A percentile compares a stretch with the other conserved stretches of the same genome.
phyloP scores from a whole-genome alignment of 2,329 filamentous ascomycete species.

The Leptographium procerum region DNA sequence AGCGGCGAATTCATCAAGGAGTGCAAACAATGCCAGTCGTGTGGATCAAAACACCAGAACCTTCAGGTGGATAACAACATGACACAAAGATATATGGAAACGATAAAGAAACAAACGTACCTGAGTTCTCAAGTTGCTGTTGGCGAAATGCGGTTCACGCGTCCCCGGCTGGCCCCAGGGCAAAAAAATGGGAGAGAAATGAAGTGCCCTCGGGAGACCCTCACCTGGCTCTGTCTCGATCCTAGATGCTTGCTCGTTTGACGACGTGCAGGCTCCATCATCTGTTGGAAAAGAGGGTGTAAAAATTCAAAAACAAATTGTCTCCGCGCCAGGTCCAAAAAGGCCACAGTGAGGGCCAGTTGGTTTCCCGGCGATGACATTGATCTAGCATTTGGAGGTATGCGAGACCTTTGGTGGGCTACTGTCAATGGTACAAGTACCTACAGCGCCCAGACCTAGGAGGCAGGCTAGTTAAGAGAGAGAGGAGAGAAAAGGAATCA shows the following conservation, averaged over 20 bases:
- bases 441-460: background rate
- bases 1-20: background rate
- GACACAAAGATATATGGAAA: background rate
- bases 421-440: background rate
- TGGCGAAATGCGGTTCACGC: too few relatives aligned
- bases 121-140: background rate
- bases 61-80: background rate
- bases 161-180: too few relatives aligned
- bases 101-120: background rate
- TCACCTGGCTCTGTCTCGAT: background rate
- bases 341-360: background rate
- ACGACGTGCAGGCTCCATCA: background rate
- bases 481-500: background rate
- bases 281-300: background rate
- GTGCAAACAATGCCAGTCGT: background rate
- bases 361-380: background rate
- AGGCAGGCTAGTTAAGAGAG: background rate
- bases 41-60: background rate
- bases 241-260: background rate
- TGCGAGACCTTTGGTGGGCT: background rate
- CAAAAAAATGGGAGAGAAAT: background rate
- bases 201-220: background rate
- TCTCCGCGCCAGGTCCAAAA: background rate
- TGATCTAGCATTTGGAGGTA: background rate
- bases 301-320: background rate